These are phyloP conservation scores for Penicillium coffeae DNA, from an alignment of 495 filamentous ascomycete genomes.

Conservation along the genomic window DNA sequence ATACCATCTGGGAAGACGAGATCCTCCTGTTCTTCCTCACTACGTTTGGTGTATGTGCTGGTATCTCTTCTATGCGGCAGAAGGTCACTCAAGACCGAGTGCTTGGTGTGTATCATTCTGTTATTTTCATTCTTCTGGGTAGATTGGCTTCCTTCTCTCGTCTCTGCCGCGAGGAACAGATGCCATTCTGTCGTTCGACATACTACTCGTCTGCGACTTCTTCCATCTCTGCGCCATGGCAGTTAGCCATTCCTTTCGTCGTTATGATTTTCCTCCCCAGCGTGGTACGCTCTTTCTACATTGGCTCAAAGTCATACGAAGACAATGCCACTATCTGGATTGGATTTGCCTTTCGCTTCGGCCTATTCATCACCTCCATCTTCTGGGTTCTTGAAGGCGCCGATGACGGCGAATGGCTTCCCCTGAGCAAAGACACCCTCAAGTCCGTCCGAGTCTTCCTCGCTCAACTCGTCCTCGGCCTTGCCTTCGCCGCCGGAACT, in stretches of 20 bases:
- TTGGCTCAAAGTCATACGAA: conserved; percentile 74
- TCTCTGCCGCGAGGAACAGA: conserved; percentile 95
- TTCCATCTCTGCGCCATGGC: conserved; percentile 91
- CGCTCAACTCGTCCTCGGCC: conserved; percentile 67
- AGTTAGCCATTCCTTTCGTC: conserved; percentile 73
- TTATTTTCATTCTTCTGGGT: conserved; percentile 76
- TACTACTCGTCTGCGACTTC: conserved; percentile 91
- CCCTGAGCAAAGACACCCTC: conserved; percentile 55
- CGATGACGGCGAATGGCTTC: conserved; percentile 83
- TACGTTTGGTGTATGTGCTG: conserved; percentile 73
- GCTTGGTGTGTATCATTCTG: conserved; percentile 76
- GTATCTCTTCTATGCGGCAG: conserved; percentile 71
- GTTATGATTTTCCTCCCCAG: conserved; percentile 70
- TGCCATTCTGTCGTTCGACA: conserved; percentile 92
- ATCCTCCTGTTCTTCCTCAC: conserved; percentile 88
- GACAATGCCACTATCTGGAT: conserved; percentile 81
- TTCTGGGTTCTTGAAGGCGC: conserved; percentile 92
- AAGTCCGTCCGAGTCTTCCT: conserved; percentile 72
- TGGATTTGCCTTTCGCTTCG: conserved; percentile 70
- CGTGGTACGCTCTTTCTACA: conserved; percentile 75
- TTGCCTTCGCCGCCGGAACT: conserved; percentile 63
- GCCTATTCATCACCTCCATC: conserved; percentile 68
- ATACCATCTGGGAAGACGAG: conserved; percentile 98
- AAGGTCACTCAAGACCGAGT: conserved; percentile 58
- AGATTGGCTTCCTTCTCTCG: conserved; percentile 83